Base-by-base conservation (phyloP, 2,329 filamentous ascomycete species). In the Phialophora chinensis region DNA sequence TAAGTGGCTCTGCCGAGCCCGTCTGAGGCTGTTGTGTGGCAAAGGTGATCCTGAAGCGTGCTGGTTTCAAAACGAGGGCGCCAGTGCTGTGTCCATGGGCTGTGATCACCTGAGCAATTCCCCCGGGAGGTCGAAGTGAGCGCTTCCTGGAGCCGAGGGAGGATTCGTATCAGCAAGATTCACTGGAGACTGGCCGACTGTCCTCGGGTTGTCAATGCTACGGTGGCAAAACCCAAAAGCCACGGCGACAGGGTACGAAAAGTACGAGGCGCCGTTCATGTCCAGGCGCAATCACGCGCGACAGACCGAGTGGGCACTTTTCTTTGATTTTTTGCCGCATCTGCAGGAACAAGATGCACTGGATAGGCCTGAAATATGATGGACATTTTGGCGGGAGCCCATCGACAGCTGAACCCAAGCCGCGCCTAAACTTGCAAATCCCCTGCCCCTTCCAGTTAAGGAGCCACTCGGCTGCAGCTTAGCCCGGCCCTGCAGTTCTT, bases 81-180 rank as follows among this genome's bases (percentile, higher is more conserved):
- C 56, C 67, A 55, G 52, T 38, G 42, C 38, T 25, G 20, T 14
- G 61, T n/a, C 38, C 27, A 66, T 20, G 58, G 52, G 63, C 60
- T 66, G 63, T 54, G 58, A 61, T 64, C 61, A 52, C 65, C 64
- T 55, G 61, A 59, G 61, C 44, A 69, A 66, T 69, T 52, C 57
- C 60, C 60, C 60, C 60, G 55, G 25, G n/a, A 17, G 35, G 17
- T 17, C 35, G 14, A 42, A 42, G 17, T 44, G 50, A 55, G 63
- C 63, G 57, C 57, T 65, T 61, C 49, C 17, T 31, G 49, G 23
- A 44, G 38, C 38, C 38, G 38, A 54, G 7, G 33, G 29, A 33
- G 33, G 29, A 60, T 33, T 55, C 50, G 57, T 53, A 61, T 38
- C 20, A 54, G 47, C n/a, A 53, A n/a, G 44, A 42, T 20, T 53